Evolutionary conservation across 1,139 yeast species (phyloP), one percentile per base, ranked within the genome.

Genomic region (Hyphopichia pseudoburtonii): DNA sequence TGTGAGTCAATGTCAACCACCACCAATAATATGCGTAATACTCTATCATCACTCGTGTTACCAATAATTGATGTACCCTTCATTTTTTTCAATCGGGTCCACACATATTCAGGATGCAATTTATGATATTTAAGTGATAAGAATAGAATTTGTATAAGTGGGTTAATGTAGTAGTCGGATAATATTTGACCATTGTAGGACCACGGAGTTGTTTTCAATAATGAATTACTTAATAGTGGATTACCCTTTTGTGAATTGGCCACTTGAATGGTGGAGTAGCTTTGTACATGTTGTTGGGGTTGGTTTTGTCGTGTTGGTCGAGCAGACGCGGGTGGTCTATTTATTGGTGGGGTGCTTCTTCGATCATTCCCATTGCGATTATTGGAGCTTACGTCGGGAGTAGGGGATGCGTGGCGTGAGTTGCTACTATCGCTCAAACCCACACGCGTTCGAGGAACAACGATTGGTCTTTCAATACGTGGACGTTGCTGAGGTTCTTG

Each of bases 91-190:
- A 89, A 69, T 38, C 94, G 74, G 40, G 78, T 76, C 67, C 80
- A 79, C 3, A 92, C 78, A 51, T 92, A 89, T 54, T 89, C 97
- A 0, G 96, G 96, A 44, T 86, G 90, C 30, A 90, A 65, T 50
- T 85, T 84, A 57, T 89, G 95, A 59, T 90, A 92, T 42, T 86
- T 82, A 36, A 90, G 60, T 5, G 94, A 80, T 16, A 90, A 67
- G 47, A 86, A 89, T 4, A 90, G 59, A 2, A 85, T 79, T 43
- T 87, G 83, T 31, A 88, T 69, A 3, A 76, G 73, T 1, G 81
- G 73, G 35, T 78, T 81, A 10, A 89, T 79, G 38, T 86, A 73
- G 51, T 83, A 84, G 52, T 88, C 92, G 3, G 67, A 66, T 9
- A 71, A 52, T n/a, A 71, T 61, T 9, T 58, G 52, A 14, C 57